Conservation (phyloP, 2,329 filamentous ascomycete genomes). For the Alternaria sp. region DNA sequence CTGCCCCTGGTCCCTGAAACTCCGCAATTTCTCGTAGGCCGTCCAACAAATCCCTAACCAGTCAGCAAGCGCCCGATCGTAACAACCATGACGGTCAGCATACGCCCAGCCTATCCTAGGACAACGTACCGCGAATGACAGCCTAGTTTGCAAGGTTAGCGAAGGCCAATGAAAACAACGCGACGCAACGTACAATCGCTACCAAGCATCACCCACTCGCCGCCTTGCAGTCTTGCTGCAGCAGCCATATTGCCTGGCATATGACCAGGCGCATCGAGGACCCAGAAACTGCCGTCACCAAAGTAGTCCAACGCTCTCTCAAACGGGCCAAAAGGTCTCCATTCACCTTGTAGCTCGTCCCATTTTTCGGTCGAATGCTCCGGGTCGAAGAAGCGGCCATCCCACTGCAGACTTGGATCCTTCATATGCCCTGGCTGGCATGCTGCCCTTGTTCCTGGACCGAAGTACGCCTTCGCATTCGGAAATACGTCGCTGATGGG, state of each 20-base stretch:
- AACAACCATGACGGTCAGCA: background rate
- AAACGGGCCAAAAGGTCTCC: constrained; percentile 47
- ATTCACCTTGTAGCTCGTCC: constrained; percentile 39
- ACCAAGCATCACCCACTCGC: constrained; percentile 44
- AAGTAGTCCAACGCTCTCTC: constrained; percentile 49
- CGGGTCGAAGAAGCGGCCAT: constrained; percentile 46
- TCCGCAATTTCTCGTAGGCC: constrained; percentile 38
- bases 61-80: constrained; percentile 8
- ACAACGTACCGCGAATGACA: constrained; percentile 42
- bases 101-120: background rate
- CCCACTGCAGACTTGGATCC: constrained; percentile 39
- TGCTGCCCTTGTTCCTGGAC: constrained; percentile 37
- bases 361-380: constrained; percentile 38
- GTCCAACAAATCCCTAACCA: constrained; percentile 37
- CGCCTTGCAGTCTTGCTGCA: constrained; percentile 33
- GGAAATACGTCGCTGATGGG: constrained; percentile 40
- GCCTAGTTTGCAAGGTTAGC: constrained; percentile 6
- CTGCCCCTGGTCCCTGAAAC: constrained; percentile 32
- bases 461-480: constrained; percentile 42
- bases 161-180: background rate
- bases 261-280: constrained; percentile 50
- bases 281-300: constrained; percentile 52
- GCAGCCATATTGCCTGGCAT: constrained; percentile 52
- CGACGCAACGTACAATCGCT: constrained; percentile 35
- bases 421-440: constrained; percentile 44